Percentiles rank a stretch among this genome's conserved stretches.
Evolutionary conservation across 2,329 filamentous ascomycete genomes (phyloP).

Genomic region (Aspergillus sp.): DNA sequence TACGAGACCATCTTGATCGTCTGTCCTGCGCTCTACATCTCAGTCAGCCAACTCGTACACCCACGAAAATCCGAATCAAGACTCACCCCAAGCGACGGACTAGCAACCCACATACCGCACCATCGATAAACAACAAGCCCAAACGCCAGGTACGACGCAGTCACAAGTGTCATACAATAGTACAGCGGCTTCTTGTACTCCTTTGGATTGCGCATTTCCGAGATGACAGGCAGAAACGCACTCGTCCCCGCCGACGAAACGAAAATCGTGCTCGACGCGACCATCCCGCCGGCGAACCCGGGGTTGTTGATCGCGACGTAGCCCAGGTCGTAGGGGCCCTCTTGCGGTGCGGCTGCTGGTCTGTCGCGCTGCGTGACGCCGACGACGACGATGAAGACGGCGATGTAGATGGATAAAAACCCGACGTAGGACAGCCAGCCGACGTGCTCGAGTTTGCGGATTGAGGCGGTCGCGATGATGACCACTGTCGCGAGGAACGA

Average conservation of each 20-base stretch:
- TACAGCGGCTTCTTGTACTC: conserved; percentile 66
- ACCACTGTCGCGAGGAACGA: conserved; percentile 59
- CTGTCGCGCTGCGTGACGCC: conserved; percentile 62
- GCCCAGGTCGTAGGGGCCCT: conserved; percentile 63
- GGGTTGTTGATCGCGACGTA: conserved; percentile 62
- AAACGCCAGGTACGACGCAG: conserved; percentile 62
- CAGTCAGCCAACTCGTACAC: background rate
- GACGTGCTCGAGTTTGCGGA: conserved; percentile 65
- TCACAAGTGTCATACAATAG: conserved; percentile 62
- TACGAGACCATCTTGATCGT: conserved; percentile 66
- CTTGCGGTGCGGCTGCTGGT: conserved; percentile 64
- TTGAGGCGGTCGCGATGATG: conserved; percentile 52
- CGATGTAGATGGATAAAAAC: conserved; percentile 61
- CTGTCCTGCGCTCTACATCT: conserved; percentile 54
- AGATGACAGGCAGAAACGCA: conserved; percentile 67
- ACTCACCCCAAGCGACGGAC: conserved; percentile 59
- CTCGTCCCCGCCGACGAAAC: conserved; percentile 63
- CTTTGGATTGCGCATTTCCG: conserved; percentile 64
- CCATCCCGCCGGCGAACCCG: conserved; percentile 63
- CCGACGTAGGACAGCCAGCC: conserved; percentile 67
- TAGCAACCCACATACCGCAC: conserved; percentile 66
- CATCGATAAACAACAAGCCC: conserved; percentile 65
- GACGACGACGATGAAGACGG: conserved; percentile 63
- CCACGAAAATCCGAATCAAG: background rate
- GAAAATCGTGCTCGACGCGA: conserved; percentile 63